Base-by-base conservation (phyloP, 768 basidiomycete species). In the Macrolepiota dolichaula region DNA sequence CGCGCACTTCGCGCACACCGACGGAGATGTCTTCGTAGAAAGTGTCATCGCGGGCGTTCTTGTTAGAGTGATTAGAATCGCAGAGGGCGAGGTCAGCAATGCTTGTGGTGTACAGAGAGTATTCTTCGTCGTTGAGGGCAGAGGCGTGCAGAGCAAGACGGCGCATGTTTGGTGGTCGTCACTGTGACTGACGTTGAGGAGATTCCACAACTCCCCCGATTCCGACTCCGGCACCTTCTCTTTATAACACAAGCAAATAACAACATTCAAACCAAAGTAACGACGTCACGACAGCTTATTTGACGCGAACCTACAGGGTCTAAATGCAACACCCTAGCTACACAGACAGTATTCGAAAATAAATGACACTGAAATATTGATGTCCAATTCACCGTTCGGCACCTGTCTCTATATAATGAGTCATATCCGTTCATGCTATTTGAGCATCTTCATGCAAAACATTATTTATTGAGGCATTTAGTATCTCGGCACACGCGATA, bases 121-220 rank as follows among this genome's bases (percentile, higher is more conserved):
- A 92, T 71, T 92, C 91, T 17, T 77, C 74, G 71, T 92, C 84
- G 65, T 81, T 91, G 62, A 92, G 85, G 0, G 91, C 91, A 37
- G 91, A 92, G 19, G 84, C 77, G 64, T 93, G 91, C 5, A 92
- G 81, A 22, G 76, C 79, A 25, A 91, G 79, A 46, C 81, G 83
- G 54, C 90, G 81, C 86, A 84, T 85, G 54, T 53, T 51, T 10
- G 25, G 83, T 85, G 38, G 9, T 44, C 40, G 59, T 46, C 59
- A 47, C 47, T 50, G 56, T 38, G 46, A 47, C 47, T 24, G 36
- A 49, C 56, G 29, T 36, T 57, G 56, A 57, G 44, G 12, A 57
- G 19, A 19, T 44, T 12, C 42, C 19, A 32, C 29, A 27, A 42
- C 7, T 46, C 46, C 13, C 13, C 29, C n/a, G n/a, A 15, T 29